A percentile compares a stretch with the other conserved stretches of the same genome.
phyloP scores from a whole-genome alignment of 2,329 filamentous ascomycete species.

The Cladosporium velox region DNA sequence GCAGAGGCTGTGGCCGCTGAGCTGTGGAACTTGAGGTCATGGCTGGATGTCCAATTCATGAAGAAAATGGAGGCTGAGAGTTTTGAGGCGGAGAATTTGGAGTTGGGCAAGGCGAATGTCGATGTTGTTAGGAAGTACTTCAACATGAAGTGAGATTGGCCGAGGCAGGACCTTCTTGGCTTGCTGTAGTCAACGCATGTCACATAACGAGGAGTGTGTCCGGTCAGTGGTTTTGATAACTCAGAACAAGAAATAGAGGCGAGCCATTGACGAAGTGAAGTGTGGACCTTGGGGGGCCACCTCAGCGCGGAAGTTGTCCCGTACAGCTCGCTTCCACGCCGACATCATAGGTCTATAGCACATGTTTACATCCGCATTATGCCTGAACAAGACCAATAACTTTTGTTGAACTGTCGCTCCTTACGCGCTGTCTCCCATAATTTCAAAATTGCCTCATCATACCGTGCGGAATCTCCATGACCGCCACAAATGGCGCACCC shows the following conservation, averaged over 20 bases:
- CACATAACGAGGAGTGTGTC: background rate
- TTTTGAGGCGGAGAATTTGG: background rate
- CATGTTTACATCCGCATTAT: background rate
- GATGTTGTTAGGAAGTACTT: background rate
- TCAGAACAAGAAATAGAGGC: background rate
- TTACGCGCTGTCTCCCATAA: background rate
- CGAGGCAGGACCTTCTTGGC: too few species aligned
- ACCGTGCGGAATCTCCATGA: constrained; percentile 11
- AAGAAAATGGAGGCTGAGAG: background rate
- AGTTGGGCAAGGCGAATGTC: background rate
- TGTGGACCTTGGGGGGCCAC: background rate
- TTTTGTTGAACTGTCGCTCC: background rate
- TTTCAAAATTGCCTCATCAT: background rate
- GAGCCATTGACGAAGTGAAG: background rate
- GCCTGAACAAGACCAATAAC: background rate
- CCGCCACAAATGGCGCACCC: constrained; percentile 17
- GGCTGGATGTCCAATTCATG: background rate
- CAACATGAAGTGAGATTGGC: background rate
- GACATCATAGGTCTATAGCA: background rate
- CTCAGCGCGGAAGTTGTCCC: background rate
- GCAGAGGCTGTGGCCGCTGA: background rate
- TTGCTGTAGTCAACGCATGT: background rate
- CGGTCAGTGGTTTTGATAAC: background rate
- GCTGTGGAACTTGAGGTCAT: background rate
- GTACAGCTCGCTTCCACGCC: background rate